Evolutionary conservation across 2,329 filamentous ascomycete genomes (phyloP).

Genomic region (Camillea tinctor): DNA sequence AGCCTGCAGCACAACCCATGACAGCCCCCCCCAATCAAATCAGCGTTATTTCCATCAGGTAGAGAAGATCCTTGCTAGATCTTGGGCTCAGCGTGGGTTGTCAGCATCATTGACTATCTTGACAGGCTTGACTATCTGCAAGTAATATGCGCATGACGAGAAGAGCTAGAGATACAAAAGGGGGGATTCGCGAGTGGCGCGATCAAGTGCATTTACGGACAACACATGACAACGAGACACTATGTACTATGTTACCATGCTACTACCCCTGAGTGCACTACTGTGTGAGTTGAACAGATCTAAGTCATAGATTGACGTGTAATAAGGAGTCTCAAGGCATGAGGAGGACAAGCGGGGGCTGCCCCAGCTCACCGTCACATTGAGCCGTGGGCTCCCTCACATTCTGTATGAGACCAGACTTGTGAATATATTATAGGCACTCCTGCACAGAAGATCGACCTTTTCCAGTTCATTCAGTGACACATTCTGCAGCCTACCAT

Average conservation of each 20-base stretch:
- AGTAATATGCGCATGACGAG: not conserved
- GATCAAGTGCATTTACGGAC: not conserved
- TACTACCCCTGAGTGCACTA: not conserved
- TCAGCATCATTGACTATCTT: not conserved
- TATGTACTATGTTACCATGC: no score
- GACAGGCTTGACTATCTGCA: no score
- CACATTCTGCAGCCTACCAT: conserved; percentile 18
- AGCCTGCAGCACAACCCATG: not conserved
- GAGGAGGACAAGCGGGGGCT: not conserved
- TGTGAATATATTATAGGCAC: conserved; percentile 21
- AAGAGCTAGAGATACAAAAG: not conserved
- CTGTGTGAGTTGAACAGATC: not conserved
- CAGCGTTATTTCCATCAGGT: not conserved
- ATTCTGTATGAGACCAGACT: conserved; percentile 10
- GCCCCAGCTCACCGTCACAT: conserved; percentile 10
- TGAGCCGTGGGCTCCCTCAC: conserved; percentile 21
- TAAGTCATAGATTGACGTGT: not conserved
- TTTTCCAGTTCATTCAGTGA: conserved; percentile 19
- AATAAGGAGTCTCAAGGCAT: not conserved
- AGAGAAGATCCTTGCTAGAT: not conserved
- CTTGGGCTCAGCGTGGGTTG: not conserved
- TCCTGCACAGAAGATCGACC: conserved; percentile 18
- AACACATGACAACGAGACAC: not conserved
- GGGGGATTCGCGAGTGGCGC: not conserved
- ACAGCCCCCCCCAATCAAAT: not conserved